These are phyloP conservation scores for Tilletia indica DNA, from an alignment of 1,284 basidiomycete genomes.

Conservation along the genomic window DNA sequence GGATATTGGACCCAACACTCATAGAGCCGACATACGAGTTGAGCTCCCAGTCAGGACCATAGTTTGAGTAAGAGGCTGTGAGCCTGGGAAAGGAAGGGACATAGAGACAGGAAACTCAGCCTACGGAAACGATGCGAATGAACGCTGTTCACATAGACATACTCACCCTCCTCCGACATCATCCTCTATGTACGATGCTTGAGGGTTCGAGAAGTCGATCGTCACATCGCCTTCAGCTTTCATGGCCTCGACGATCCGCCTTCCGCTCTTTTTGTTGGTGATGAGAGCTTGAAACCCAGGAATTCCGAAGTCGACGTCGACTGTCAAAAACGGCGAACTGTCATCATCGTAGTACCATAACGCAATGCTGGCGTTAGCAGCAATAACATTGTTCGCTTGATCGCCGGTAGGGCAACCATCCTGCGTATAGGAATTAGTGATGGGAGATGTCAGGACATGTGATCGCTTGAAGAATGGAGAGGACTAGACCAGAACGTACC, in stretches of 20 bases:
- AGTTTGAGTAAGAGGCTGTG: background rate
- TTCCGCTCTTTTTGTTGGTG: background rate
- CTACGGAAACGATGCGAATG: background rate
- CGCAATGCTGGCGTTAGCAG: too few relatives aligned
- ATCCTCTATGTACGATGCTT: background rate
- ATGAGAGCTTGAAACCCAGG: background rate
- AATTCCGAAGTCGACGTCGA: too few relatives aligned
- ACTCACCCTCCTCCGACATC: background rate
- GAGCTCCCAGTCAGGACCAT: background rate
- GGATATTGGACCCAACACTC: background rate
- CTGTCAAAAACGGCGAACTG: too few relatives aligned
- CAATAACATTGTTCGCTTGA: too few relatives aligned
- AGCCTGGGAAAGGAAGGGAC: background rate
- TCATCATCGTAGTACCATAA: too few relatives aligned
- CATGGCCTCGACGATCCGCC: background rate
- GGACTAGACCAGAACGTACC: too few relatives aligned
- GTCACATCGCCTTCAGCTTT: background rate
- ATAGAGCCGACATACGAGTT: background rate
- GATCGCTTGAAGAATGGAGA: too few relatives aligned
- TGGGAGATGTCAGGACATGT: too few relatives aligned
- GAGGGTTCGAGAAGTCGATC: background rate
- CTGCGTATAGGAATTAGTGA: too few relatives aligned
- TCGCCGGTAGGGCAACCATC: too few relatives aligned
- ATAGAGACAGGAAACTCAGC: background rate
- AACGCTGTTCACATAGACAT: background rate